Percentiles rank a stretch among this genome's conserved stretches.
Evolutionary conservation across 2,329 filamentous ascomycete species (phyloP).

Genomic region (Neurospora crassa): DNA sequence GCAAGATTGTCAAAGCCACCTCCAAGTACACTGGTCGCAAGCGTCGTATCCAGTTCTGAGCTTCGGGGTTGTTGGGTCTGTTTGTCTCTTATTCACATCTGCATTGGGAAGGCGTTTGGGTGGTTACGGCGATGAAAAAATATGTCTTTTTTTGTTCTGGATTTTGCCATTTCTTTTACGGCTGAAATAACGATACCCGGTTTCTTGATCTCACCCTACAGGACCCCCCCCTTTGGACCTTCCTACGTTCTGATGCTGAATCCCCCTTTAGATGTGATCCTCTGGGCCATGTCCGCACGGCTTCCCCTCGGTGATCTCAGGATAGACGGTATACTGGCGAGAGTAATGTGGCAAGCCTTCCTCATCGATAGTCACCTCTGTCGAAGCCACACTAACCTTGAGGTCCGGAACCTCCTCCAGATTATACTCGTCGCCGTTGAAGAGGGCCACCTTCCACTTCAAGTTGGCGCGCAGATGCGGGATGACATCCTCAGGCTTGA

Average conservation of each 20-base stretch:
- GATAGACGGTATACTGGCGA: constrained; percentile 13
- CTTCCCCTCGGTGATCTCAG: constrained; percentile 17
- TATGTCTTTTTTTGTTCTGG: not conserved
- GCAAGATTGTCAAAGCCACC: constrained; percentile 83
- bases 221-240: not conserved
- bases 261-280: constrained; percentile 7
- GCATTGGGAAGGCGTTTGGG: constrained; percentile 12
- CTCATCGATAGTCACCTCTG: constrained; percentile 15
- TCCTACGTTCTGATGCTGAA: not conserved
- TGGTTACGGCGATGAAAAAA: constrained; percentile 5
- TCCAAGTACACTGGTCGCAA: constrained; percentile 94
- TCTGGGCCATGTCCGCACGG: constrained; percentile 11
- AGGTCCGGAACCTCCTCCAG: constrained; percentile 13
- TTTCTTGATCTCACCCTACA: constrained; percentile 2
- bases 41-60: constrained; percentile 65
- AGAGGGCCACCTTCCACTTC: constrained; percentile 18
- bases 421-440: constrained; percentile 15
- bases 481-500: constrained; percentile 18
- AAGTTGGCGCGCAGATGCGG: constrained; percentile 19
- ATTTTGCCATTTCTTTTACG: not conserved
- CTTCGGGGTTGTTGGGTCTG: not conserved
- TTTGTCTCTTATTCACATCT: constrained; percentile 1
- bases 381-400: constrained; percentile 18
- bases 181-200: constrained; percentile 16
- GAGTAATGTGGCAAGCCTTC: constrained; percentile 17